Base-by-base conservation (phyloP, 2,329 filamentous ascomycete species). In the Aspergillus cejpii region DNA sequence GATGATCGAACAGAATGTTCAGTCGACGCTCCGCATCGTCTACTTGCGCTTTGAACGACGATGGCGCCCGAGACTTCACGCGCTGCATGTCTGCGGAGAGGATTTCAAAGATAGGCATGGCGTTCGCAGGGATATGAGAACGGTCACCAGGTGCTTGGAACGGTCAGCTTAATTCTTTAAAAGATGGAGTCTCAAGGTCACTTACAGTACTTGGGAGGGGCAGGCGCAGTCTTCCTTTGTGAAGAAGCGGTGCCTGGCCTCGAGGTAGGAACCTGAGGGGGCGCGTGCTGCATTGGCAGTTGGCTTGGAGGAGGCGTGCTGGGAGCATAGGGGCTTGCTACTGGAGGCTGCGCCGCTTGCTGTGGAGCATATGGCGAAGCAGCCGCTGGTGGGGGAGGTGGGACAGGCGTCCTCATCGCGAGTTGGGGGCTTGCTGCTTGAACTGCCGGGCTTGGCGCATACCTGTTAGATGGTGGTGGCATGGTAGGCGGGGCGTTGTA, bases 11-110 rank as follows among this genome's bases (percentile, higher is more conserved):
- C n/a, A 98, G 74, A 39, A 96, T 83, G 58, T 86, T 87, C 47
- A 98, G 77, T 21, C 92, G 83, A 71, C 95, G 95, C 65, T 95
- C 87, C 2, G 90, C 92, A 64, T 97, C 92, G 58, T 88, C 86
- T 15, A 98, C 89, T 64, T 97, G 90, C 11, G 83, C 78, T 51
- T 87, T 84, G 71, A 92, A 96, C 12, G 84, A 83, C n/a, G 84
- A 74, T 14, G 92, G 92, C 0, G 92, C 92, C 55, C 87, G 85
- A 24, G 82, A 72, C 48, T 90, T 90, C 44, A 98, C 86, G 26
- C 89, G 85, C 58, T 91, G 83, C 80, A 97, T 89, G 57, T 97
- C 91, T 24, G 78, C 77, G 43, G 74, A 83, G 38, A 98, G 76
- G 28, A 94, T 79, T 41, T 95, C 86, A 43, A 86, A 89, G 55